Percentiles rank a stretch among this genome's conserved stretches.
Evolutionary conservation across 129 eudicot species (phyloP).

Genomic region (Silybum marianum): DNA sequence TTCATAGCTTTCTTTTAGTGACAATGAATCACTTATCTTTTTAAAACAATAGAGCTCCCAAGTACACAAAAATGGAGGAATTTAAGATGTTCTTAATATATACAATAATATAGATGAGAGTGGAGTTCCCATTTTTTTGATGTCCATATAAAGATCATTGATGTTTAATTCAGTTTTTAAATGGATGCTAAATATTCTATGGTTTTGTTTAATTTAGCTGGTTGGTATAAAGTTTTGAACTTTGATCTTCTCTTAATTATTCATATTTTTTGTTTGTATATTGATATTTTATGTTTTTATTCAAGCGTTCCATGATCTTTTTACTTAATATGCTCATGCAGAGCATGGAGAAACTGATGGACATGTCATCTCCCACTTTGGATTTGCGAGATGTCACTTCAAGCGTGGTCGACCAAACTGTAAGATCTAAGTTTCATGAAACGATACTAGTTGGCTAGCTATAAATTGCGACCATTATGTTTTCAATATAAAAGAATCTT

Average conservation of each 20-base stretch:
- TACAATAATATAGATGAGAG: not conserved
- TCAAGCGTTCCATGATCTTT: not conserved
- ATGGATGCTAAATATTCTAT: not conserved
- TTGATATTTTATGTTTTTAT: not conserved
- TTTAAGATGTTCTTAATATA: not conserved
- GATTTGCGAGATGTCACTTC: constrained; percentile 46
- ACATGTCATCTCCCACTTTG: constrained; percentile 51
- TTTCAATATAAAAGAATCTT: not conserved
- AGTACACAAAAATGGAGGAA: constrained; percentile 6
- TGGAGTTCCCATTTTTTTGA: constrained; percentile 9
- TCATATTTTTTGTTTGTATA: constrained; percentile 4
- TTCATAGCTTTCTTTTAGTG: not conserved
- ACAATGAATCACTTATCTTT: not conserved
- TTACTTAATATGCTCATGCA: constrained; percentile 32
- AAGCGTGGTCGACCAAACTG: constrained; percentile 36
- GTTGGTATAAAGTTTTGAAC: not conserved
- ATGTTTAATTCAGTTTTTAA: not conserved
- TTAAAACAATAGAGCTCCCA: not conserved
- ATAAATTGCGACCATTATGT: not conserved
- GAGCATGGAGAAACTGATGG: constrained; percentile 80
- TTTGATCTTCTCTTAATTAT: not conserved
- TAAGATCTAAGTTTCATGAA: constrained; percentile 23
- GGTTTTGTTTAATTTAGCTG: not conserved
- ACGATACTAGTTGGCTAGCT: not conserved
- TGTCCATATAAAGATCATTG: not conserved